Evolutionary conservation across 305 asterid species (phyloP).

Genomic region (Fraxinus dipetala): DNA sequence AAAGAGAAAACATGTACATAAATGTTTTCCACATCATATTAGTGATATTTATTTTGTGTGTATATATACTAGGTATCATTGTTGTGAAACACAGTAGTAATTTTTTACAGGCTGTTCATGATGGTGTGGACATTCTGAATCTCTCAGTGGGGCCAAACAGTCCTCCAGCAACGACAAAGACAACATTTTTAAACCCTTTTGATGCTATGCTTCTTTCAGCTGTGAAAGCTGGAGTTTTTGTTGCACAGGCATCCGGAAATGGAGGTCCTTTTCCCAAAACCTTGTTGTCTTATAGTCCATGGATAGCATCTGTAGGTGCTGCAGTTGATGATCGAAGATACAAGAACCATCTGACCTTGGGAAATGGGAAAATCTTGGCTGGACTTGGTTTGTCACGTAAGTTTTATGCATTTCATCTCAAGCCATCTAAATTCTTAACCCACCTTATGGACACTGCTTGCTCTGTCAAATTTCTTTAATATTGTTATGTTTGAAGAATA

Average conservation of each 20-base stretch:
- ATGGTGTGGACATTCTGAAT: conserved; percentile 95
- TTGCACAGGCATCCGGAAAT: conserved; percentile 97
- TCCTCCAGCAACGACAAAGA: conserved; percentile 92
- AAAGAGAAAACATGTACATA: not conserved
- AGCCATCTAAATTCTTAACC: conserved; percentile 1
- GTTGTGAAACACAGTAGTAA: not conserved
- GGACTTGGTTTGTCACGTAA: conserved; percentile 96
- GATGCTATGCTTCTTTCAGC: conserved; percentile 95
- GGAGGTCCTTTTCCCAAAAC: conserved; percentile 98
- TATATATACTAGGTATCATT: not conserved
- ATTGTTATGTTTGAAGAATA: not conserved
- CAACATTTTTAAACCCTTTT: conserved; percentile 90
- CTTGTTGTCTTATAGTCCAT: conserved; percentile 88
- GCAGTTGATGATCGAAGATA: conserved; percentile 97
- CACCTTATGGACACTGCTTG: not conserved
- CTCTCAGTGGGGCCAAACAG: conserved; percentile 99
- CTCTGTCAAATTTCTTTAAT: not conserved
- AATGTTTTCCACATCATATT: not conserved
- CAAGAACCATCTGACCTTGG: conserved; percentile 86
- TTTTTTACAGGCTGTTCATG: conserved; percentile 83
- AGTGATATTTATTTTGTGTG: not conserved
- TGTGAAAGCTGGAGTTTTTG: conserved; percentile 96
- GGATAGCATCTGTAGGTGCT: conserved; percentile 97
- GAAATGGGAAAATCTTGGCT: conserved; percentile 80
- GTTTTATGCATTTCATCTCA: conserved; percentile 27